These are phyloP conservation scores for Oidiodendron maius DNA, from an alignment of 495 filamentous ascomycete genomes.

Conservation along the genomic window DNA sequence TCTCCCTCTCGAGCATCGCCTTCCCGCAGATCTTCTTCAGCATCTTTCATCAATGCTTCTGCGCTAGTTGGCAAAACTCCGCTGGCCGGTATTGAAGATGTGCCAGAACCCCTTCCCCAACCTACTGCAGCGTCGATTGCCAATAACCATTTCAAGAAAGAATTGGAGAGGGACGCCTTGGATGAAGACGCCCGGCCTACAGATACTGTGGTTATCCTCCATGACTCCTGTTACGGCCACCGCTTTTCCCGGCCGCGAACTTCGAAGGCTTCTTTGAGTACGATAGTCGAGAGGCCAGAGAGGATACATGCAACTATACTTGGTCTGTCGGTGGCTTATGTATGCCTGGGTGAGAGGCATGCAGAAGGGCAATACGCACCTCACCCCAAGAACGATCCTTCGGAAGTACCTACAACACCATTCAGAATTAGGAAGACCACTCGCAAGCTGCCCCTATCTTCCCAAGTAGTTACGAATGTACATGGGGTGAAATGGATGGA, in stretches of 20 bases:
- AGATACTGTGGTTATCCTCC: conserved; percentile 74
- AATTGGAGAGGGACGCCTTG: conserved; percentile 57
- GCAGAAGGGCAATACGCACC: conserved; percentile 62
- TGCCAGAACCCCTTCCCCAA: conserved; percentile 15
- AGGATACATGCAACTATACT: conserved; percentile 77
- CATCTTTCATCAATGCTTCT: conserved; percentile 45
- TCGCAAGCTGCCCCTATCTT: conserved; percentile 56
- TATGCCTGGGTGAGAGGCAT: conserved; percentile 78
- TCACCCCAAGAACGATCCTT: conserved; percentile 41
- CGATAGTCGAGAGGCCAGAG: conserved; percentile 89
- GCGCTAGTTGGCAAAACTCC: conserved; percentile 29
- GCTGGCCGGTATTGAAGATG: conserved; percentile 14
- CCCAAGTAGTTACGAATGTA: conserved; percentile 69
- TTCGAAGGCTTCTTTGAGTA: conserved; percentile 54
- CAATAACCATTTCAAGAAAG: conserved; percentile 59
- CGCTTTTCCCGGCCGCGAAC: conserved; percentile 78
- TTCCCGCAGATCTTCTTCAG: conserved; percentile 27
- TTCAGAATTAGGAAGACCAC: conserved; percentile 76
- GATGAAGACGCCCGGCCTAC: conserved; percentile 37
- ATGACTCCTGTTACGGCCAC: conserved; percentile 93
- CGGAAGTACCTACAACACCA: conserved; percentile 53
- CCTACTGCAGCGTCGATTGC: conserved; percentile 67
- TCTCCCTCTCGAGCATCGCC: conserved; percentile 18
- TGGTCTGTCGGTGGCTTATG: conserved; percentile 82
- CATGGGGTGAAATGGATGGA: conserved; percentile 89